Percentiles rank a stretch among this genome's conserved stretches.
These are phyloP conservation scores for Rostrohypoxylon terebratum DNA, from an alignment of 495 filamentous ascomycete species.

Conservation along the genomic window DNA sequence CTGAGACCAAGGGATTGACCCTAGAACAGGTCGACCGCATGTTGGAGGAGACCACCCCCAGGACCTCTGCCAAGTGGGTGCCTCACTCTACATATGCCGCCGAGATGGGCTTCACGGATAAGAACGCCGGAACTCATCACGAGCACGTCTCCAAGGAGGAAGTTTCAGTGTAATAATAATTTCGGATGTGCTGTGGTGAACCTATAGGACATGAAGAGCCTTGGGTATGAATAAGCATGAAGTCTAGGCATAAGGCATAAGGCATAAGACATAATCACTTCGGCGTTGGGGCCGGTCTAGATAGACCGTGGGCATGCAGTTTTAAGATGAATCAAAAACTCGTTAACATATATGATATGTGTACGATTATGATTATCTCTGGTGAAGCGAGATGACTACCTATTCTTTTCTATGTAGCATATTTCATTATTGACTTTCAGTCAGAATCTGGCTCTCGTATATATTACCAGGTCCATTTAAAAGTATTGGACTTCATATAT, in stretches of 20 bases:
- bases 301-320: neutral
- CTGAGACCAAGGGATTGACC: conserved; percentile 87
- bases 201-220: neutral
- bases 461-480: neutral
- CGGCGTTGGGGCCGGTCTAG: conserved; percentile 10
- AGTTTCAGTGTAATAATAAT: conserved; percentile 19
- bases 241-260: neutral
- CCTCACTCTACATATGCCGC: conserved; percentile 76
- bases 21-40: conserved; percentile 92
- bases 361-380: neutral
- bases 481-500: no score
- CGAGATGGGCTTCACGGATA: conserved; percentile 60
- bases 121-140: conserved; percentile 21
- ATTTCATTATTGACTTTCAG: neutral
- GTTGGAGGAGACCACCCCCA: conserved; percentile 84
- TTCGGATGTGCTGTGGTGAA: neutral
- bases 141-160: conserved; percentile 34
- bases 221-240: neutral
- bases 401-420: neutral
- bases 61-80: conserved; percentile 76
- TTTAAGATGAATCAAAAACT: conserved; percentile 8
- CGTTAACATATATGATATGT: neutral
- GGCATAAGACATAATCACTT: conserved; percentile 20
- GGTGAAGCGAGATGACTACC: neutral
- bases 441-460: neutral